Conservation (phyloP, 2,329 filamentous ascomycete genomes). For the Pseudocercospora cruenta region DNA sequence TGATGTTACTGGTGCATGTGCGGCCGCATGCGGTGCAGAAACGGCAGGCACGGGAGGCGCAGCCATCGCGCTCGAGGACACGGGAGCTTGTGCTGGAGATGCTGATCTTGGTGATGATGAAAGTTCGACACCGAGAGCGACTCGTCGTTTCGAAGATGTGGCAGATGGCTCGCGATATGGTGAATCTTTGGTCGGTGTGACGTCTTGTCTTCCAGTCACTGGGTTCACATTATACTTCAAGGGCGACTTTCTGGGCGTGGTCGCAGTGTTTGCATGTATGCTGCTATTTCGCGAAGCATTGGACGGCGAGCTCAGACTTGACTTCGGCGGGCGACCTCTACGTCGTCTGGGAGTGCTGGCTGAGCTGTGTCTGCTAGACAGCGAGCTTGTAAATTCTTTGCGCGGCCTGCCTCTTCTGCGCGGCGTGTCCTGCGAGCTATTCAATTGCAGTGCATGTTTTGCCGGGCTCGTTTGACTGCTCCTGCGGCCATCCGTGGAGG, state of each 20-base stretch:
- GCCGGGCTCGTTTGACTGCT: not conserved
- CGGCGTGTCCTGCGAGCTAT: not conserved
- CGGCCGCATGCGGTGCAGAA: constrained; percentile 4
- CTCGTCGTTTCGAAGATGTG: constrained; percentile 16
- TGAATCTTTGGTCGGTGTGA: constrained; percentile 24
- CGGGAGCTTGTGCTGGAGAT: not conserved
- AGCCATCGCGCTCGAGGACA: not conserved
- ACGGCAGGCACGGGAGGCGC: constrained; percentile 13
- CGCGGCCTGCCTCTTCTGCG: constrained; percentile 5
- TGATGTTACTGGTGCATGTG: constrained; percentile 16
- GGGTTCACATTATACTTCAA: constrained; percentile 17
- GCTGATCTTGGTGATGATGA: constrained; percentile 11
- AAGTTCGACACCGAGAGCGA: constrained; percentile 13
- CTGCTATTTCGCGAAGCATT: not conserved
- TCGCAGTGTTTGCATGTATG: not conserved
- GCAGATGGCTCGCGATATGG: constrained; percentile 14
- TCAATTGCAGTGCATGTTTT: not conserved
- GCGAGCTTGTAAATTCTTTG: not conserved
- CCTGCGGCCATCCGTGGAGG: not conserved
- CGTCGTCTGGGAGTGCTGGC: constrained; percentile 11
- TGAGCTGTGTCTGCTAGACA: constrained; percentile 10
- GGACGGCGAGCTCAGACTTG: not conserved
- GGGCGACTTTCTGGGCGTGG: constrained; percentile 5
- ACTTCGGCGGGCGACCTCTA: constrained; percentile 5
- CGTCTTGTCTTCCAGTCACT: constrained; percentile 15